Evolutionary conservation across 2,329 filamentous ascomycete genomes (phyloP).

Genomic region (Penicillium sp.): DNA sequence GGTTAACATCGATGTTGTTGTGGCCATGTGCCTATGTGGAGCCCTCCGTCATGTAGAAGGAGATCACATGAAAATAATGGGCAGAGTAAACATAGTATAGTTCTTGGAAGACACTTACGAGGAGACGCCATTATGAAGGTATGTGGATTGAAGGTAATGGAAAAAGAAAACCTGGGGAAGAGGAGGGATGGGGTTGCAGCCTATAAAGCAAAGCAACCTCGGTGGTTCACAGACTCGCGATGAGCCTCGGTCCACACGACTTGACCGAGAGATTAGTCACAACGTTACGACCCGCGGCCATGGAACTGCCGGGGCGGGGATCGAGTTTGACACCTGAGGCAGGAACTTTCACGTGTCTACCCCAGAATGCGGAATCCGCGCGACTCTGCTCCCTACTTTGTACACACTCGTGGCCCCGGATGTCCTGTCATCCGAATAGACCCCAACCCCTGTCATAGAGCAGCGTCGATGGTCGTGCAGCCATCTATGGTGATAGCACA

Average conservation of each 20-base stretch:
- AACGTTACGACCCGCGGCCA: not conserved
- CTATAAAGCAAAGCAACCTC: slow-evolving; percentile 22
- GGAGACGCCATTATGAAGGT: slow-evolving; percentile 67
- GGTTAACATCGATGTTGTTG: slow-evolving; percentile 21
- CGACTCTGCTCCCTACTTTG: no score
- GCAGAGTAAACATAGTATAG: not conserved
- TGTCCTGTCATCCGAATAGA: not conserved
- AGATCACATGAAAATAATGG: slow-evolving; percentile 23
- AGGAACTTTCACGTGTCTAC: not conserved
- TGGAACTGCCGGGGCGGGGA: slow-evolving; percentile 1
- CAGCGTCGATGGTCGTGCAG: no score
- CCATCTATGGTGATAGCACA: no score
- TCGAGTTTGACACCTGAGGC: not conserved
- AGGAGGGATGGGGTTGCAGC: slow-evolving; percentile 1
- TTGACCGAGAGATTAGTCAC: slow-evolving; percentile 11
- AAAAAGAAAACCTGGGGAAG: slow-evolving; percentile 22
- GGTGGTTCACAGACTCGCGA: slow-evolving; percentile 14
- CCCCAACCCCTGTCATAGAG: no score
- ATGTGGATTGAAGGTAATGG: slow-evolving; percentile 9
- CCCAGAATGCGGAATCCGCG: no score
- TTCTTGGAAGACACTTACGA: slow-evolving; percentile 58
- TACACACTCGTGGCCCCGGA: no score
- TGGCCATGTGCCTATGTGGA: slow-evolving; percentile 1
- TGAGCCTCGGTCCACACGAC: slow-evolving; percentile 19
- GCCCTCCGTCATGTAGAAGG: slow-evolving; percentile 3